Evolutionary conservation across 2,329 filamentous ascomycete genomes (phyloP).

Genomic region (Dissoconium aciculare): DNA sequence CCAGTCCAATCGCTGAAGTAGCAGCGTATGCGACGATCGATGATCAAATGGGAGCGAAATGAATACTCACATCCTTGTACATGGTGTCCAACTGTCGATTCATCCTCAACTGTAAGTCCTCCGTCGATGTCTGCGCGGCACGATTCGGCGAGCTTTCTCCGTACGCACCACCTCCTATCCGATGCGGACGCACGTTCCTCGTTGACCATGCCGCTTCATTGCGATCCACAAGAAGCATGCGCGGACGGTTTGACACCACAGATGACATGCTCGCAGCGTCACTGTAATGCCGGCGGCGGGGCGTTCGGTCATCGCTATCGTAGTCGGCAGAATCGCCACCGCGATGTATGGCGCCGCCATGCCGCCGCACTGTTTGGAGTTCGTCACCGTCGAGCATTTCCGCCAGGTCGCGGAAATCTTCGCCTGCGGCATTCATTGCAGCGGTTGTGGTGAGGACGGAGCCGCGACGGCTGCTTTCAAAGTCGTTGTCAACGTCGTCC

Average conservation of each 20-base stretch:
- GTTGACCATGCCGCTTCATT: not conserved
- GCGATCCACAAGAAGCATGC: not conserved
- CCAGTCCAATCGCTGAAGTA: too few relatives aligned
- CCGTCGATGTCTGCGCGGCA: not conserved
- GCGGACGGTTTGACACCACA: not conserved
- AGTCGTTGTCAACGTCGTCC: not conserved
- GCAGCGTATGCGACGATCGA: too few relatives aligned
- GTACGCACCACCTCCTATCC: too few relatives aligned
- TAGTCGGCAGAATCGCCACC: not conserved
- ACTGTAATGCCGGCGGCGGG: too few relatives aligned
- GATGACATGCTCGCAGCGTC: not conserved
- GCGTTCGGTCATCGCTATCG: too few relatives aligned
- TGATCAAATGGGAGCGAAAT: not conserved
- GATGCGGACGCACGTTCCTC: too few relatives aligned
- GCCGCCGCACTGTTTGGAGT: not conserved
- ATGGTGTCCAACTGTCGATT: not conserved
- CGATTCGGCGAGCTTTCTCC: too few relatives aligned
- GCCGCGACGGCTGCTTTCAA: not conserved
- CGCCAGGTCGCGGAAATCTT: not conserved
- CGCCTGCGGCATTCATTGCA: too few relatives aligned
- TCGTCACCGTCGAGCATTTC: not conserved
- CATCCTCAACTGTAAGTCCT: not conserved
- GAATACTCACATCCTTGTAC: conserved; percentile 1
- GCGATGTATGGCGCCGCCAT: not conserved
- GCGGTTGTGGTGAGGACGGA: too few relatives aligned